These are phyloP conservation scores for Dorcoceras hygrometricum DNA, from an alignment of 257 asterid species.

Conservation along the genomic window DNA sequence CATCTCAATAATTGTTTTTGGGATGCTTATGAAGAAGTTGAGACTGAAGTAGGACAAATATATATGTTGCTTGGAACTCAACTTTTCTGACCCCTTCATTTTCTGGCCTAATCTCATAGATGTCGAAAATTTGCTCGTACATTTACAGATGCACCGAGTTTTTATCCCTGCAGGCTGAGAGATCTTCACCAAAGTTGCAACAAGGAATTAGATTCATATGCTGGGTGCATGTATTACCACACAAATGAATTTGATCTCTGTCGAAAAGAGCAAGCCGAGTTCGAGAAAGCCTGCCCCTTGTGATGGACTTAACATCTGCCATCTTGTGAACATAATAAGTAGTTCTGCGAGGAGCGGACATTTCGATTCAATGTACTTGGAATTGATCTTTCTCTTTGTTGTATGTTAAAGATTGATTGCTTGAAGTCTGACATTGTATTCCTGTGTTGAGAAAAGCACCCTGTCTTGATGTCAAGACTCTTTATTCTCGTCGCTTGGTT, in stretches of 20 bases:
- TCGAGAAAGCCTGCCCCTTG: conserved; percentile 81
- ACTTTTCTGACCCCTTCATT: background rate
- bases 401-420: background rate
- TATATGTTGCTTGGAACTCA: background rate
- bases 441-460: background rate
- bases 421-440: background rate
- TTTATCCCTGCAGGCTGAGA: conserved; percentile 53
- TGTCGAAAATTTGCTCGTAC: background rate
- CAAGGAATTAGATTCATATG: conserved; percentile 87
- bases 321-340: conserved; percentile 6
- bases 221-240: conserved; percentile 92
- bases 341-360: conserved; percentile 6
- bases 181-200: conserved; percentile 82
- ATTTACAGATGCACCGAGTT: background rate
- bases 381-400: conserved; percentile 10
- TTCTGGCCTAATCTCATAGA: background rate
- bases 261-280: conserved; percentile 84
- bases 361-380: background rate
- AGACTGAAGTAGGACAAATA: background rate
- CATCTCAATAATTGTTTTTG: background rate
- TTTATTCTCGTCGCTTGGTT: background rate
- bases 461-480: conserved; percentile 1
- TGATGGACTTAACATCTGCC: background rate
- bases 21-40: background rate
- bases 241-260: conserved; percentile 90